phyloP scores from a whole-genome alignment of 495 filamentous ascomycete species.

The Parmelia sp. region DNA sequence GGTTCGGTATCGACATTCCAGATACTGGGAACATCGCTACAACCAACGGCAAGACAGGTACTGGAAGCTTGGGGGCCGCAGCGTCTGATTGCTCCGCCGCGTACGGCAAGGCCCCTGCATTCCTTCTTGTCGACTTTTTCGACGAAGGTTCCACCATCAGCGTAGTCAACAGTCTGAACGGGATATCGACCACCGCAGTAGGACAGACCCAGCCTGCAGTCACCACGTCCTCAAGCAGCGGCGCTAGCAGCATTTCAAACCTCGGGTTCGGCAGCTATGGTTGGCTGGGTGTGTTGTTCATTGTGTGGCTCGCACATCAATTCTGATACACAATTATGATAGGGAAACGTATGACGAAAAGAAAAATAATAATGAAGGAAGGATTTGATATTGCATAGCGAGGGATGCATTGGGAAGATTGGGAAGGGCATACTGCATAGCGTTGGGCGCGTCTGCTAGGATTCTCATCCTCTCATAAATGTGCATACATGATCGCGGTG shows the following conservation, averaged over 20 bases:
- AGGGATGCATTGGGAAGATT: background rate
- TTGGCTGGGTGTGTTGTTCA: background rate
- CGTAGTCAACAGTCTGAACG: conserved; percentile 59
- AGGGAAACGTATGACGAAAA: background rate
- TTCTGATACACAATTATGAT: too few species aligned
- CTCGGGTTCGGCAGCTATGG: background rate
- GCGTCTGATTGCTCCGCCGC: conserved; percentile 47
- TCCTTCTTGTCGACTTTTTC: conserved; percentile 71
- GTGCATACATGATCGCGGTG: background rate
- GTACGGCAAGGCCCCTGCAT: conserved; percentile 55
- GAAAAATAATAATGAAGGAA: background rate
- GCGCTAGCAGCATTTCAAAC: background rate
- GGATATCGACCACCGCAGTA: conserved; percentile 41
- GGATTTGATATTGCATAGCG: conserved; percentile 2
- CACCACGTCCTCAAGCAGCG: background rate
- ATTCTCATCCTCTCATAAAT: conserved; percentile 1
- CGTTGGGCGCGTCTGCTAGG: conserved; percentile 14
- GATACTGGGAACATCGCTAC: conserved; percentile 50
- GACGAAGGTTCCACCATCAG: conserved; percentile 56
- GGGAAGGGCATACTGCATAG: conserved; percentile 16
- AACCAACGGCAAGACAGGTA: conserved; percentile 52
- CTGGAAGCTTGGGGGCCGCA: conserved; percentile 56
- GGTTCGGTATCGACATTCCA: conserved; percentile 51
- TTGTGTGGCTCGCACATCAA: conserved; percentile 3
- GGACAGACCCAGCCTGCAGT: conserved; percentile 31